phyloP scores from a whole-genome alignment of 1,284 basidiomycete genomes.

The Trametes hirsuta region DNA sequence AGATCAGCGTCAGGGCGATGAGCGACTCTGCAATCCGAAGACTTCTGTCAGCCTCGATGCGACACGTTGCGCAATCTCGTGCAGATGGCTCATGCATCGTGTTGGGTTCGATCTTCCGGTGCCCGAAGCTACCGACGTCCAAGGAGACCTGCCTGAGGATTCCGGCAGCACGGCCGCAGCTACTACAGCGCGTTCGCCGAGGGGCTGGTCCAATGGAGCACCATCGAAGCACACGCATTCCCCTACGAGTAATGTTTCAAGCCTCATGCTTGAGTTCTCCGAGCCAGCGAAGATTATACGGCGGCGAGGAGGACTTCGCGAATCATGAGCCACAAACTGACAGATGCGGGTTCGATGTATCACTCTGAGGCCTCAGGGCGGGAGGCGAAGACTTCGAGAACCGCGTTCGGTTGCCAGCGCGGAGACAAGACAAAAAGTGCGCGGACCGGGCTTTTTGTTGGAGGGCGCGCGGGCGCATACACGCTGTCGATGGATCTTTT shows the following conservation, averaged over 20 bases:
- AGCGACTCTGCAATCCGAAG: neutral
- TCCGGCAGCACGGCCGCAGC: neutral
- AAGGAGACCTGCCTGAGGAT: neutral
- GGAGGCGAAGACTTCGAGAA: slow-evolving; percentile 17
- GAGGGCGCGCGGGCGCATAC: slow-evolving; percentile 20
- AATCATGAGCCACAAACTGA: neutral
- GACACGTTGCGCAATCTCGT: neutral
- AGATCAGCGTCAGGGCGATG: slow-evolving; percentile 7
- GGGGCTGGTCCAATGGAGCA: neutral
- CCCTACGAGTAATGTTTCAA: neutral
- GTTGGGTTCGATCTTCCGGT: neutral
- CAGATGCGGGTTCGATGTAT: slow-evolving; percentile 12
- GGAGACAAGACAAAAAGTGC: slow-evolving; percentile 26
- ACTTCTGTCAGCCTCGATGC: neutral
- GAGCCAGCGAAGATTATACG: neutral
- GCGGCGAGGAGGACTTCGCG: neutral
- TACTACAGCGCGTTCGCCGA: neutral
- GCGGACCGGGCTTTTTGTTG: slow-evolving; percentile 29
- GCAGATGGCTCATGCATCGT: neutral
- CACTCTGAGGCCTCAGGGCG: neutral
- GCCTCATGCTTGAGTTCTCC: neutral
- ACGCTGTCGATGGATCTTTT: slow-evolving; percentile 28
- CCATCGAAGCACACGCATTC: neutral
- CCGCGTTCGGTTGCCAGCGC: slow-evolving; percentile 19
- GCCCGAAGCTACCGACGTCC: neutral